Evolutionary conservation across 2,329 filamentous ascomycete genomes (phyloP), one percentile per base, ranked within the genome.

Genomic region (Diaporthe aspalathi): DNA sequence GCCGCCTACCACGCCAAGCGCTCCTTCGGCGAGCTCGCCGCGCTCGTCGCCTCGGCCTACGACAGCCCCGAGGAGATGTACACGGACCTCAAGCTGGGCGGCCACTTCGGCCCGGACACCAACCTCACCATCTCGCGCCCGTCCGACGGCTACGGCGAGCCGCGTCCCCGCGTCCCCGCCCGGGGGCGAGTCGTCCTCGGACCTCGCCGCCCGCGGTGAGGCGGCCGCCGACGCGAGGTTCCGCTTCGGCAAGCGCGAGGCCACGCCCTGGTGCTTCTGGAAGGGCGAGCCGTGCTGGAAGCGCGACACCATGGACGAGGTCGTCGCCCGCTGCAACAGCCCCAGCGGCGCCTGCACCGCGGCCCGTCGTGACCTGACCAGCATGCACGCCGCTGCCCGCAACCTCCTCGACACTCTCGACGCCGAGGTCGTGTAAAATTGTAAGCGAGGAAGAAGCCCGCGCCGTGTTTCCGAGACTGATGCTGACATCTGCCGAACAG

Each of bases 281-380:
- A 75, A 76, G 32, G 84, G 85, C 71, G 77, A 82, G 74, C 74
- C 79, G 27, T 87, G 85, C 81, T 81, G 78, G 80, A 81, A 73
- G 72, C 76, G 76, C 52, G 73, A 76, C 68, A 73, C 65, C 45
- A 60, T 71, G 66, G 65, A 73, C 29, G 73, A 71, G 32, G 60
- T 75, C 68, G 77, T 76, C 53, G 72, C 76, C 35, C 75, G 76
- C 53, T 81, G 80, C 78, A 74, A 81, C 74, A 74, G 72, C 63
- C 76, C 77, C 74, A 74, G 72, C 32, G 79, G 79, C 27, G 73
- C 72, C 49, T 81, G 80, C 76, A 74, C 76, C 74, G 74, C 79
- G 73, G 83, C 81, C 71, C 80, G 80, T 75, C 81, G 83, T 54
- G 80, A 81, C 75, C 76, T 81, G 52, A 73, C 78, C 71, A 78